These are phyloP conservation scores for Cutaneotrichosporon cutaneum DNA, from an alignment of 1,284 basidiomycete genomes.

Conservation along the genomic window DNA sequence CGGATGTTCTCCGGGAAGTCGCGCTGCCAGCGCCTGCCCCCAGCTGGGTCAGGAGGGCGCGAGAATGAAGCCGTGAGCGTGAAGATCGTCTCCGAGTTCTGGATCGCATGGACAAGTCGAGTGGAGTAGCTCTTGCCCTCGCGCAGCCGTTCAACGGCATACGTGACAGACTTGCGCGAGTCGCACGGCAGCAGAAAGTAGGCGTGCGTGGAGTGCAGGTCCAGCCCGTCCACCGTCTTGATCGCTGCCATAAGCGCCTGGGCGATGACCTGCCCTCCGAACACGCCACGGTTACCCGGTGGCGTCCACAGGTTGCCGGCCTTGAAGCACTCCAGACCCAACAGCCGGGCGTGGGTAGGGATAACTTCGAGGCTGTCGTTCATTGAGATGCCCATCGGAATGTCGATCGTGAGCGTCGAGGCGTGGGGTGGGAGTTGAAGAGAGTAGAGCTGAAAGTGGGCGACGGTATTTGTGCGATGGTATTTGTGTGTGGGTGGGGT, in stretches of 20 bases:
- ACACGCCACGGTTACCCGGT: slow-evolving; percentile 70
- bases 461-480: background rate
- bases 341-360: slow-evolving; percentile 8
- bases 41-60: background rate
- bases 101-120: slow-evolving; percentile 60
- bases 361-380: background rate
- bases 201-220: slow-evolving; percentile 63
- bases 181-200: slow-evolving; percentile 56
- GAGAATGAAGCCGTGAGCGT: slow-evolving; percentile 68
- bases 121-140: slow-evolving; percentile 55
- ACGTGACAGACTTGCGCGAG: slow-evolving; percentile 72
- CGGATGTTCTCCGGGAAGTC: slow-evolving; percentile 54
- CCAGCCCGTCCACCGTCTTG: slow-evolving; percentile 66
- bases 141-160: slow-evolving; percentile 75
- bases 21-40: slow-evolving; percentile 27
- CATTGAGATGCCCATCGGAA: background rate
- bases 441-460: background rate
- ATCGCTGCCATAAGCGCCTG: slow-evolving; percentile 79
- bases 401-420: background rate
- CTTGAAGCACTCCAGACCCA: slow-evolving; percentile 56
- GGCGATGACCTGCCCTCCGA: slow-evolving; percentile 82
- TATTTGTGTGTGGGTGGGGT: background rate
- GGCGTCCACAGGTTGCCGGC: slow-evolving; percentile 72
- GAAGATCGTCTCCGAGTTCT: slow-evolving; percentile 74
- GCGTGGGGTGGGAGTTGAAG: background rate